Conservation (phyloP, 1,139 yeast species). For the Candida sojae region DNA sequence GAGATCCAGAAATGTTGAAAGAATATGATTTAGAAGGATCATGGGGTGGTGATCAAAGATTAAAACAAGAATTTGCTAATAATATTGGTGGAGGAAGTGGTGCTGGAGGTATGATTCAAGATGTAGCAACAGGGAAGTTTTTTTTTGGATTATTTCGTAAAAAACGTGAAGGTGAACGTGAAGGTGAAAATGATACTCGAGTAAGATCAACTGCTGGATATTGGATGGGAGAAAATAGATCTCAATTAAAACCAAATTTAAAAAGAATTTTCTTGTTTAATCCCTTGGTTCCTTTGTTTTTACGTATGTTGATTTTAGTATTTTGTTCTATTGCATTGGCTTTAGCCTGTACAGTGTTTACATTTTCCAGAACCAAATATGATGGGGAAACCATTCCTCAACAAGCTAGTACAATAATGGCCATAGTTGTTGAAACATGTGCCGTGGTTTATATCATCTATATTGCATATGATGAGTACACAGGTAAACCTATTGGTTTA, state of each 20-base stretch:
- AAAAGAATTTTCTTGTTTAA: constrained; percentile 64
- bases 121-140: constrained; percentile 5
- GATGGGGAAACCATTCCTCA: constrained; percentile 56
- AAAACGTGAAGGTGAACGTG: constrained; percentile 9
- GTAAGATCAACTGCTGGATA: constrained; percentile 61
- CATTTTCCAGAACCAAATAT: constrained; percentile 40
- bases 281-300: constrained; percentile 77
- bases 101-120: constrained; percentile 5
- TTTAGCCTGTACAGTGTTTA: constrained; percentile 64
- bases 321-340: constrained; percentile 66
- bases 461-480: constrained; percentile 87
- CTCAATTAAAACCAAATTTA: constrained; percentile 64
- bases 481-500: constrained; percentile 87
- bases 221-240: constrained; percentile 69
- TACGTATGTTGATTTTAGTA: constrained; percentile 67
- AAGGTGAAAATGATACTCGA: constrained; percentile 24
- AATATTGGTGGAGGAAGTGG: constrained; percentile 1
- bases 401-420: constrained; percentile 92
- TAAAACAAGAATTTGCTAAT: constrained; percentile 28
- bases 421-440: constrained; percentile 77
- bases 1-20: constrained; percentile 23
- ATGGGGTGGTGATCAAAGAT: constrained; percentile 74
- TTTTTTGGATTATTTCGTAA: constrained; percentile 8
- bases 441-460: constrained; percentile 78
- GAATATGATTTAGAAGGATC: constrained; percentile 35